These are phyloP conservation scores for Coleophoma eucalyptorum DNA, from an alignment of 2,329 filamentous ascomycete genomes.

Conservation along the genomic window DNA sequence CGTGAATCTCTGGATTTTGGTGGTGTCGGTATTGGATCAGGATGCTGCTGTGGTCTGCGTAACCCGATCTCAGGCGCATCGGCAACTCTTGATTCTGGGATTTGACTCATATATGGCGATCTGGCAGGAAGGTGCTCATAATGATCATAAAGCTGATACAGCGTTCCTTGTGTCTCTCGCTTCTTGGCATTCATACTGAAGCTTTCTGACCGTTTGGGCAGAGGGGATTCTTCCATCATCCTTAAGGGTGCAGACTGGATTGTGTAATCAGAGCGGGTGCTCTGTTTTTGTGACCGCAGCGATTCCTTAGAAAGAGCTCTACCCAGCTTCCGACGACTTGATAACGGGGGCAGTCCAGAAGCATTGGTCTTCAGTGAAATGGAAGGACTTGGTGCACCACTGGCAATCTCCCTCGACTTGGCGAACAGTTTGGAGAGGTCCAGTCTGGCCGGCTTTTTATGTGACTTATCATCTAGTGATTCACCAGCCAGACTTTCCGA, in stretches of 20 bases:
- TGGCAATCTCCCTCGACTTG: slow-evolving; percentile 11
- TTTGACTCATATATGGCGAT: slow-evolving; percentile 17
- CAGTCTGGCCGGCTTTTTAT: slow-evolving; percentile 23
- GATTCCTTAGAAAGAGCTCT: slow-evolving; percentile 23
- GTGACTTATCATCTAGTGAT: slow-evolving; percentile 8
- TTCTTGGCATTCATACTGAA: slow-evolving; percentile 8
- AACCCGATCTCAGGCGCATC: slow-evolving; percentile 3
- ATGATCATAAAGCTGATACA: slow-evolving; percentile 19
- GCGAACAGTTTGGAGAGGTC: slow-evolving; percentile 27
- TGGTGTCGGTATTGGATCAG: background rate
- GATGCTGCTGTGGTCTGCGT: background rate
- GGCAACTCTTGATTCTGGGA: slow-evolving; percentile 19
- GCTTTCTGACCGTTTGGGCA: background rate
- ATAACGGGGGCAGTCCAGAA: slow-evolving; percentile 4
- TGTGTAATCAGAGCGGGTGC: slow-evolving; percentile 16
- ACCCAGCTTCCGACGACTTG: slow-evolving; percentile 15
- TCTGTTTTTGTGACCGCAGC: slow-evolving; percentile 17
- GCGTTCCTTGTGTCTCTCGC: slow-evolving; percentile 8
- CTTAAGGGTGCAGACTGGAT: too few relatives aligned
- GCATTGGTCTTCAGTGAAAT: slow-evolving; percentile 9
- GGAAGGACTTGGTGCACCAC: slow-evolving; percentile 7
- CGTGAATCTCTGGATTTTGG: background rate
- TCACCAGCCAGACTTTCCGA: slow-evolving; percentile 5
- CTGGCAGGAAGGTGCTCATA: slow-evolving; percentile 18
- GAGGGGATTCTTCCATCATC: background rate